Base-by-base conservation (phyloP, 2,329 filamentous ascomycete genomes). In the Aureobasidium zeae region DNA sequence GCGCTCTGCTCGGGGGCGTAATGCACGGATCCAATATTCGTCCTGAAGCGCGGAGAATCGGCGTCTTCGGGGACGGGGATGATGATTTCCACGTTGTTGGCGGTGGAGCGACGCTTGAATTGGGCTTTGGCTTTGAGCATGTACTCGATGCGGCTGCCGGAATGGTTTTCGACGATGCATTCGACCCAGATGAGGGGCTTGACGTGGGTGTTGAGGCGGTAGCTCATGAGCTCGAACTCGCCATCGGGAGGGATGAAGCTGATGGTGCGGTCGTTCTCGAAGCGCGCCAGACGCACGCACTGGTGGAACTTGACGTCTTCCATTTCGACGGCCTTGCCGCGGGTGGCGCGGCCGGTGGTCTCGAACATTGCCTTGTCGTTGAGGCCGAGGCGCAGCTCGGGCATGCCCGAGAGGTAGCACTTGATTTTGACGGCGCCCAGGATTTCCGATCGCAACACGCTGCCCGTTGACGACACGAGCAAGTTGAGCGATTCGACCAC, bases 351-450 rank as follows among this genome's bases (percentile, higher is more conserved):
- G 20, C 91, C 91, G 0, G 91, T 98, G 3, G 87, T 94, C 68
- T 98, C 91, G 59, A 98, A 98, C 91, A 98, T 98, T 64, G 86
- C 91, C 68, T 98, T 98, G 71, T 98, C 91, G 69, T 98, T 98
- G 60, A 98, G 69, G 4, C 91, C 91, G 38, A 98, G 67, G 20
- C 91, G 82, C 57, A 98, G 67, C 67, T 98, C 91, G 9, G 91
- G 91, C 91, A 98, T 98, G 47, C 91, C 91, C 34, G 86, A 94
- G 12, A 98, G 74, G 61, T 98, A 98, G 68, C 91, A 98, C 69
- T 98, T 98, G 91, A 98, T 95, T 71, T 98, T 98, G 64, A 98
- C 81, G 31, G 91, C 88, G 44, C 91, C 91, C 17, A 98, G 73
- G 55, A 98, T 98, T 68, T 98, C 91, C 6, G 87, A 94, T 17